phyloP scores from a whole-genome alignment of 257 asterid species.

The Primulina tabacum region DNA sequence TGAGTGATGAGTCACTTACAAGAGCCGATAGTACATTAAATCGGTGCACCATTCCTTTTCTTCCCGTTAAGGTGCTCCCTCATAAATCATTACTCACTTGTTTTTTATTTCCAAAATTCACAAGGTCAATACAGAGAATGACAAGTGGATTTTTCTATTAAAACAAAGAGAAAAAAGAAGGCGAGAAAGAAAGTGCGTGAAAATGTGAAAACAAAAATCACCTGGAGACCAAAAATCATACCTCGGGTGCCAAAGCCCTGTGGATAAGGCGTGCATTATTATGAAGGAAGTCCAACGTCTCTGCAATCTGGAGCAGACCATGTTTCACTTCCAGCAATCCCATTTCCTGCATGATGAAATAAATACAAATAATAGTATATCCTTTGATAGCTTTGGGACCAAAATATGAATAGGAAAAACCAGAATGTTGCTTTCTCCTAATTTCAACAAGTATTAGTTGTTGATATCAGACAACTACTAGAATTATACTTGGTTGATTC shows the following conservation, averaged over 20 bases:
- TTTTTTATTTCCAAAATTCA: constrained; percentile 1
- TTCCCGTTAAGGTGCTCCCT: neutral
- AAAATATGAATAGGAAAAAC: constrained; percentile 6
- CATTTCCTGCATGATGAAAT: constrained; percentile 68
- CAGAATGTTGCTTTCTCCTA: neutral
- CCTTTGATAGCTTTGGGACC: constrained; percentile 4
- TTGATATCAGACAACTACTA: constrained; percentile 9
- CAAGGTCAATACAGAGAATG: neutral
- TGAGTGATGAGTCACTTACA: neutral
- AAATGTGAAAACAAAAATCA: neutral
- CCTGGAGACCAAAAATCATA: constrained; percentile 14
- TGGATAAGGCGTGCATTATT: constrained; percentile 91
- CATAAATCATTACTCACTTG: neutral
- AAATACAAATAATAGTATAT: constrained; percentile 10
- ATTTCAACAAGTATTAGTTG: constrained; percentile 9
- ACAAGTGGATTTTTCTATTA: neutral
- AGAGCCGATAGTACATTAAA: neutral
- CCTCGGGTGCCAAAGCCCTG: constrained; percentile 94
- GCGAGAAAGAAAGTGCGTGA: constrained; percentile 9
- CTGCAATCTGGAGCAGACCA: constrained; percentile 92
- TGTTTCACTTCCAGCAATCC: constrained; percentile 96
- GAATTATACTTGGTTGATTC: neutral
- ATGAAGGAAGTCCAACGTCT: constrained; percentile 94
- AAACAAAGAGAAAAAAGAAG: constrained; percentile 11
- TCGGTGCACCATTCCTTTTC: constrained; percentile 2